Evolutionary conservation across 2,329 filamentous ascomycete species (phyloP), one percentile per base, ranked within the genome.

Genomic region (Pseudogymnoascus sp.): DNA sequence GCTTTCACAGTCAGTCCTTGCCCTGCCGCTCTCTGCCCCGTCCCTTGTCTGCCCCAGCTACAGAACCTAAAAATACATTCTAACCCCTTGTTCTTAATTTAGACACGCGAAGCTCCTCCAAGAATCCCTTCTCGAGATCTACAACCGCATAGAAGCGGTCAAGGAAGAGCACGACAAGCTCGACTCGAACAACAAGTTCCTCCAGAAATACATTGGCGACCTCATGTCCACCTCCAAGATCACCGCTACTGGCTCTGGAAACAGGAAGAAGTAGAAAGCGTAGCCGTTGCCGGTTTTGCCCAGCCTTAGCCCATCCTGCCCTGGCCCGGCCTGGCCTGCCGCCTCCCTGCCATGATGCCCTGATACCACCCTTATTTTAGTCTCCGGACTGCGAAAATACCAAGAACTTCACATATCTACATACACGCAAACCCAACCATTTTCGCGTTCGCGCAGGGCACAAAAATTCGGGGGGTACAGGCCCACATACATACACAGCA

Each of bases 161-260:
- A 91, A 92, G 75, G 88, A 90, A 70, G 93, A 97, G 73, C 93
- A 99, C 73, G 91, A 97, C 78, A 97, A 96, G 77, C 86, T 99
- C 62, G 93, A 97, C 76, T 95, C 84, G 75, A 93, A 97, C 75
- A 99, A 99, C 81, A 93, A 92, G 72, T 97, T 97, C 73, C 78
- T 99, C 59, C 93, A 97, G 76, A 96, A 96, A 75, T 97, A 97
- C 74, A 97, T 97, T 71, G 93, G 93, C 68, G 93, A 96, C 72
- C 82, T 97, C 63, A 97, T 96, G 85, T 90, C 91, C 69, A 89
- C 86, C n/a, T 87, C 84, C 74, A 89, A 89, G 72, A 88, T 89
- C 69, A 89, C 86, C 0, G 81, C 86, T 16, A 71, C 71, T 6
- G 71, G 72, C 24, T 68, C 68, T 24, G 59, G 65, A 29, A 62